phyloP scores from a whole-genome alignment of 2,329 filamentous ascomycete species.

The Nakataea oryzae region DNA sequence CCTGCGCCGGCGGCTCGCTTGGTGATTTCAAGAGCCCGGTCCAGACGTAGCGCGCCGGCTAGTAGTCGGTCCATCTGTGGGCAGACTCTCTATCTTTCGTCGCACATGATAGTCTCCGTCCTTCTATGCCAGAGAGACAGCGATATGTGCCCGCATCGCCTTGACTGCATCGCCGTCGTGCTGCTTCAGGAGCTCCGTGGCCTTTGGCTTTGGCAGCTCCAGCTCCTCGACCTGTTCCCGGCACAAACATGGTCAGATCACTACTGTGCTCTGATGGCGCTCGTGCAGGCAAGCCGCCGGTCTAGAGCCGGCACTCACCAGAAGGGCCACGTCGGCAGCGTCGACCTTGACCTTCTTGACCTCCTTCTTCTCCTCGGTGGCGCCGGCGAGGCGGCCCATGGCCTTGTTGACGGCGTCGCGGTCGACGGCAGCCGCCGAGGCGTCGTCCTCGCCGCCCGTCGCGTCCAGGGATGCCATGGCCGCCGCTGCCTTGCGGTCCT shows the following conservation, averaged over 20 bases:
- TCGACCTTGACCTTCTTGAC: slow-evolving; percentile 64
- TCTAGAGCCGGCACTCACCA: slow-evolving; percentile 38
- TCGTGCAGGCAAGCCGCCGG: background rate
- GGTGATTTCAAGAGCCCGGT: background rate
- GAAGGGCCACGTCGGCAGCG: slow-evolving; percentile 54
- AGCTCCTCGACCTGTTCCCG: slow-evolving; percentile 52
- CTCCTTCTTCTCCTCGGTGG: slow-evolving; percentile 25
- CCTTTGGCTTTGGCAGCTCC: slow-evolving; percentile 60
- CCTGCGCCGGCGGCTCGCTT: too few relatives aligned
- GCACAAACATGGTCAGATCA: background rate
- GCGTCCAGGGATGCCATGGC: slow-evolving; percentile 62
- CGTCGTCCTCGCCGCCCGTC: slow-evolving; percentile 34
- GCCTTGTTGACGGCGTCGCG: slow-evolving; percentile 61
- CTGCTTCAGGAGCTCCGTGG: slow-evolving; percentile 62
- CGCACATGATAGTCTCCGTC: background rate
- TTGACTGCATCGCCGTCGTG: slow-evolving; percentile 60
- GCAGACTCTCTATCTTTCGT: background rate
- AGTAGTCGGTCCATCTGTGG: background rate
- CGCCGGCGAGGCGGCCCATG: slow-evolving; percentile 48
- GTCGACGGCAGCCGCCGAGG: slow-evolving; percentile 48
- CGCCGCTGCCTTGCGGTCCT: slow-evolving; percentile 67
- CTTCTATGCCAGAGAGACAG: slow-evolving; percentile 1
- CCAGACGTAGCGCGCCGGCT: background rate
- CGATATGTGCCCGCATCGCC: slow-evolving; percentile 51
- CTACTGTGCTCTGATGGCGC: too few relatives aligned